A percentile compares a stretch with the other conserved stretches of the same genome.
phyloP scores from a whole-genome alignment of 2,329 filamentous ascomycete species.

The Diaporthe sp. region DNA sequence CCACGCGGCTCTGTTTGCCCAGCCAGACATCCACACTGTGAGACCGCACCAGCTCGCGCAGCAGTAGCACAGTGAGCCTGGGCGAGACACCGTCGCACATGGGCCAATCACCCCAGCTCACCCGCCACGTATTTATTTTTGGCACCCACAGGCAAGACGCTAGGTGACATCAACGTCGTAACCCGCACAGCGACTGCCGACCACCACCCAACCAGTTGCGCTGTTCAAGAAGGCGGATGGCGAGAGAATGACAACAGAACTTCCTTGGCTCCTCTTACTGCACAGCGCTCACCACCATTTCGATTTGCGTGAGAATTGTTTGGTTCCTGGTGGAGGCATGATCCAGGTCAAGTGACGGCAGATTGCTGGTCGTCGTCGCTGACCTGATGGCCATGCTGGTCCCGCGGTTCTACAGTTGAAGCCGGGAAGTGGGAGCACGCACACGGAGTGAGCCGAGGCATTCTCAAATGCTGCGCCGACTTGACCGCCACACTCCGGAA shows the following conservation, averaged over 20 bases:
- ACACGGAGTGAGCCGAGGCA: conserved; percentile 1
- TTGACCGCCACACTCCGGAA: conserved; percentile 16
- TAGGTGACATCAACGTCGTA: conserved; percentile 29
- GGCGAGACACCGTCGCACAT: background rate
- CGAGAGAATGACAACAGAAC: background rate
- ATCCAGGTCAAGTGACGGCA: background rate
- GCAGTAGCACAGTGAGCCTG: background rate
- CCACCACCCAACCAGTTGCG: background rate
- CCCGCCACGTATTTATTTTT: conserved; percentile 40
- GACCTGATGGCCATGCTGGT: background rate
- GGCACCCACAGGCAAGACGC: conserved; percentile 23
- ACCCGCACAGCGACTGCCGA: conserved; percentile 28
- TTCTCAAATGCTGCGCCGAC: conserved; percentile 26
- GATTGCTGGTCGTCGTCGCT: background rate
- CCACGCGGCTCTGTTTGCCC: conserved; percentile 37
- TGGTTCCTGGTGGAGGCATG: background rate
- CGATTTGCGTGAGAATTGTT: background rate
- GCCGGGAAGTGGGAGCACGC: conserved; percentile 31
- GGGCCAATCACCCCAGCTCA: conserved; percentile 8
- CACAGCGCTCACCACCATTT: background rate
- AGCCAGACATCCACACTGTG: conserved; percentile 3
- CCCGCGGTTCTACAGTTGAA: background rate
- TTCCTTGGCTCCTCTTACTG: conserved; percentile 19
- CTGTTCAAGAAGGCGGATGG: background rate
- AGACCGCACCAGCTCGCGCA: rapidly evolving